Evolutionary conservation across 805 yeast species (phyloP).

Genomic region (Cyberlindnera maclurae): DNA sequence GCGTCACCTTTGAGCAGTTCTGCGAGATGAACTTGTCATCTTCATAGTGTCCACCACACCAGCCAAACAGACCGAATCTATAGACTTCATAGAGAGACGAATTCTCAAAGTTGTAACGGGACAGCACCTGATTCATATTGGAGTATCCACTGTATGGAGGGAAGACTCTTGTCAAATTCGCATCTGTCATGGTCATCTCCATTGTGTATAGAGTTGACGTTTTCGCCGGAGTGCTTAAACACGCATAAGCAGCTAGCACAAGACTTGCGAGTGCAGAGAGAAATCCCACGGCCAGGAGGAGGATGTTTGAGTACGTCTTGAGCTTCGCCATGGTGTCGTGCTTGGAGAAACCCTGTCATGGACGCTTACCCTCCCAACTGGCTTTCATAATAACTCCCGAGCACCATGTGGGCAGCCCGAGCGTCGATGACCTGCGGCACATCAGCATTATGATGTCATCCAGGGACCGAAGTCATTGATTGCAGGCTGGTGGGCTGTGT

Average conservation of each 20-base stretch:
- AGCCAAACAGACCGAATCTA: constrained; percentile 5
- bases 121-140: neutral
- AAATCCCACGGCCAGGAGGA: neutral
- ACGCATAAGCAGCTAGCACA: constrained; percentile 1
- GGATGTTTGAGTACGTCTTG: too few species aligned
- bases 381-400: too few species aligned
- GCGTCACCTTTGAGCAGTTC: neutral
- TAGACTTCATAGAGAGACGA: constrained; percentile 2
- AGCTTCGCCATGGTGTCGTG: too few species aligned
- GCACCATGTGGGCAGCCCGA: too few species aligned
- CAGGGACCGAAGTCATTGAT: too few species aligned
- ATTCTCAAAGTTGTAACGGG: constrained; percentile 1
- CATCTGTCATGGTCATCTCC: constrained; percentile 2
- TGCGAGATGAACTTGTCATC: constrained; percentile 1
- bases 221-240: constrained; percentile 2
- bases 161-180: constrained; percentile 2
- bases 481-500: too few species aligned
- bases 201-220: neutral
- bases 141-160: constrained; percentile 3
- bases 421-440: too few species aligned
- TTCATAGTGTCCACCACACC: constrained; percentile 1
- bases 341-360: too few species aligned
- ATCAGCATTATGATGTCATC: too few species aligned
- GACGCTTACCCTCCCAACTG: too few species aligned
- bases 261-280: neutral